Base-by-base conservation (phyloP, 2,329 filamentous ascomycete genomes). In the Xylaria hypoxylon region DNA sequence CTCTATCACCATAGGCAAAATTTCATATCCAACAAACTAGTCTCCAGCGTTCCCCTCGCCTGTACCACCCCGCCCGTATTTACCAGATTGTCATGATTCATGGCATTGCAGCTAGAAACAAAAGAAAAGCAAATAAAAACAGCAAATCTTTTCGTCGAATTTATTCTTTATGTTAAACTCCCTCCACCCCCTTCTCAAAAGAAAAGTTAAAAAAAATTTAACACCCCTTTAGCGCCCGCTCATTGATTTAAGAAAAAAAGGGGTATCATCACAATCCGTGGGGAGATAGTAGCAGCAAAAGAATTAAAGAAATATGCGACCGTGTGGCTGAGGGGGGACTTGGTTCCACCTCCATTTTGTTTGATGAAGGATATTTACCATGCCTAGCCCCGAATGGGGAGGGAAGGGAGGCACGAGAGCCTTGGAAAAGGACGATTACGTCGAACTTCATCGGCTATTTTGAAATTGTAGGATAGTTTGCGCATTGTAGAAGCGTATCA, bases 231-330 rank as follows among this genome's bases (percentile, higher is more conserved):
- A 42, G 48, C 67, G 61, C 64, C 64, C 50, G 65, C 65, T 64
- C 52, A 52, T 38, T 60, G 52, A 59, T 56, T 4, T 33, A 51
- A 55, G 26, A 57, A 45, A 28, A 62, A 58, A 53, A 47, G 65
- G 67, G 68, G 68, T 69, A 69, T 69, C 68, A 65, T 69, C 50
- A 35, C 24, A 52, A 59, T 38, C 15, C 31, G 38, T 56, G 48
- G 51, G 19, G 28, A 60, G 33, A 40, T 17, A 33, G 24, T 8
- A 40, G 33, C n/a, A 45, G 19, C 13, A 44, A 56, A 59, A 52
- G 11, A 48, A 50, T 15, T 51, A 59, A 48, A 10, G 19, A 26
- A 52, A 55, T 40, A 4, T 28, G 33, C 13, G 31, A 24, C 15
- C n/a, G 38, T 33, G 24, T 11, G 45, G 35, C 17, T 5, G 22